Evolutionary conservation across 805 yeast species (phyloP), one percentile per base, ranked within the genome.

Genomic region (Yamadazyma endophytica): DNA sequence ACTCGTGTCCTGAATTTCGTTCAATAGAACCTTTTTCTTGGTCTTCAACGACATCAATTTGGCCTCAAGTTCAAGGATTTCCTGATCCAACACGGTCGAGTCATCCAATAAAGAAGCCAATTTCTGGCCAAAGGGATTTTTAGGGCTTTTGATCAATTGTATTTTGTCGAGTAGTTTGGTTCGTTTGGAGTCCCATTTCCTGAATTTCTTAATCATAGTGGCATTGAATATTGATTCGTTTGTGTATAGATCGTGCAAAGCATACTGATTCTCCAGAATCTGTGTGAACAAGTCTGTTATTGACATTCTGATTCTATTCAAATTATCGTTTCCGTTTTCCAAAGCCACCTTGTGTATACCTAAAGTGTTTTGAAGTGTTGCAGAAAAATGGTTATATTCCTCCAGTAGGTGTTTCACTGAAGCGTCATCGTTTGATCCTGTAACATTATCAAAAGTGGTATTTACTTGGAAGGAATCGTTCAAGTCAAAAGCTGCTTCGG

Each of bases 211-310:
- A 13, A 54, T 40, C 8, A 66, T 41, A 1, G 36, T 24, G 17
- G 46, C 43, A 15, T 63, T 54, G n/a, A 44, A 44, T 3, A 42
- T 34, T 5, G 57, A 46, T 23, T 71, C 75, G 2, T 58, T 48
- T 3, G 48, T 35, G 46, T 73, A 74, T 2, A 72, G 49, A 44
- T 75, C 79, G 32, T 56, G 54, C 43, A 72, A 58, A 5, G 74
- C 63, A 31, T 61, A 60, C 36, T 63, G 59, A 32, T 56, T 58
- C 31, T 68, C 70, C 6, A 67, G 57, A n/a, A 73, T 39, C 34
- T 64, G 65, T 28, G 50, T 54, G 31, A 65, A 52, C 28, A 48
- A 36, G 12, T 44, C 46, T 4, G 52, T 21, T 2, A 70, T 49
- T 36, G 42, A 40, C 4, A 29, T 36, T 35, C 76, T 39, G 2